phyloP scores from a whole-genome alignment of 2,329 filamentous ascomycete species.

The Penicillium sp. region DNA sequence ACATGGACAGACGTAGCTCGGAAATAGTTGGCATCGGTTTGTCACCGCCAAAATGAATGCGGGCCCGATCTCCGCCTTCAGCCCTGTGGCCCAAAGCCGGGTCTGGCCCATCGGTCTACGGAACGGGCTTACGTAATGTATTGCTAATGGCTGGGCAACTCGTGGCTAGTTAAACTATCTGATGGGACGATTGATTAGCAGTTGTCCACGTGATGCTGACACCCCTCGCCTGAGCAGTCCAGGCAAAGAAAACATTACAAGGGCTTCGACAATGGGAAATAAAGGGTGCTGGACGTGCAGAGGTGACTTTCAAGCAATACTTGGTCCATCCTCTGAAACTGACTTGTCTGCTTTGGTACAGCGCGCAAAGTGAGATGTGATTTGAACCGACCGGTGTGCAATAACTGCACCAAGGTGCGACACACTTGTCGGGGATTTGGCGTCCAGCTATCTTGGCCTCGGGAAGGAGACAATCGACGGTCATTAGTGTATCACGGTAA shows the following conservation, averaged over 20 bases:
- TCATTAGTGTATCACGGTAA: neutral
- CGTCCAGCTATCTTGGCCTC: neutral
- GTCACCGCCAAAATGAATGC: no score
- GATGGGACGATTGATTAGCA: no score
- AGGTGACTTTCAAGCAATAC: neutral
- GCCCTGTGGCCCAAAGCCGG: no score
- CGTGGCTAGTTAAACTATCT: no score
- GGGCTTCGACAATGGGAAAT: neutral
- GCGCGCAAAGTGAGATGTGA: neutral
- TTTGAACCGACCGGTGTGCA: neutral
- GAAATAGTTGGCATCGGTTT: no score
- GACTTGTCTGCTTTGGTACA: neutral
- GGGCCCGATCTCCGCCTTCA: no score
- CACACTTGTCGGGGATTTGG: neutral
- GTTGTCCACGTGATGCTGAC: no score
- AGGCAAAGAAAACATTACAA: neutral
- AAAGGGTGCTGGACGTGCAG: neutral
- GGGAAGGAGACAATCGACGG: neutral
- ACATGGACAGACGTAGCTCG: no score
- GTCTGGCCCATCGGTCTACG: no score
- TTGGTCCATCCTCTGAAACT: neutral
- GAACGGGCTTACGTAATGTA: no score
- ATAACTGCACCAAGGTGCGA: neutral
- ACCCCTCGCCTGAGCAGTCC: no score
- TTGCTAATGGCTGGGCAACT: no score